These are phyloP conservation scores for Calonectria leucothoes DNA, from an alignment of 2,329 filamentous ascomycete species.

Conservation along the genomic window DNA sequence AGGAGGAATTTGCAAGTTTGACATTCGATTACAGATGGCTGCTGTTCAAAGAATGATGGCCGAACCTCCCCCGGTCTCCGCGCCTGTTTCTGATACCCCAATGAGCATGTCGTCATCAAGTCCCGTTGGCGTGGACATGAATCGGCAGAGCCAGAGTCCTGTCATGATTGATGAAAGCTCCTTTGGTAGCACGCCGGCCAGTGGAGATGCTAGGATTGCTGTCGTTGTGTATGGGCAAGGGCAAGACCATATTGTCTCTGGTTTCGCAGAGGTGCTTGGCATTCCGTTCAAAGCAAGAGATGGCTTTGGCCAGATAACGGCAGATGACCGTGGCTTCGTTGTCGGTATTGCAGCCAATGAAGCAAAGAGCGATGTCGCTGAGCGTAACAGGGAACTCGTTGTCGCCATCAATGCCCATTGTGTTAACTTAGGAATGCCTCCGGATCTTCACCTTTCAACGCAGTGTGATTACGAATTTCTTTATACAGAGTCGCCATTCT, in stretches of 20 bases:
- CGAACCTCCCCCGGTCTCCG: constrained; percentile 47
- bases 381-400: constrained; percentile 68
- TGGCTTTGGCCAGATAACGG: constrained; percentile 64
- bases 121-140: constrained; percentile 47
- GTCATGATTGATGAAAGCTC: constrained; percentile 51
- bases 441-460: constrained; percentile 73
- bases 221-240: constrained; percentile 77
- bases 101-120: constrained; percentile 40
- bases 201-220: constrained; percentile 68
- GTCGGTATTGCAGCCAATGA: constrained; percentile 71
- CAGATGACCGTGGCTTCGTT: constrained; percentile 71
- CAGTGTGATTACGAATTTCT: constrained; percentile 88
- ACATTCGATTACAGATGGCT: constrained; percentile 45
- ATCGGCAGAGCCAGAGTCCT: constrained; percentile 49
- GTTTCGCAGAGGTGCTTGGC: constrained; percentile 83
- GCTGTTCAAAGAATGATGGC: constrained; percentile 52
- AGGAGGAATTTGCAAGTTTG: background rate
- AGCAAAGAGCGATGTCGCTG: constrained; percentile 67
- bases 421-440: constrained; percentile 76
- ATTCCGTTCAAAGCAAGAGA: constrained; percentile 74
- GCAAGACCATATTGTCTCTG: constrained; percentile 79
- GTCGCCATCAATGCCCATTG: constrained; percentile 83
- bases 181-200: constrained; percentile 59
- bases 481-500: constrained; percentile 79
- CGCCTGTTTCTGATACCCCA: constrained; percentile 38